Evolutionary conservation across 2,329 filamentous ascomycete species (phyloP).

Genomic region (Furcasterigmium sp.): DNA sequence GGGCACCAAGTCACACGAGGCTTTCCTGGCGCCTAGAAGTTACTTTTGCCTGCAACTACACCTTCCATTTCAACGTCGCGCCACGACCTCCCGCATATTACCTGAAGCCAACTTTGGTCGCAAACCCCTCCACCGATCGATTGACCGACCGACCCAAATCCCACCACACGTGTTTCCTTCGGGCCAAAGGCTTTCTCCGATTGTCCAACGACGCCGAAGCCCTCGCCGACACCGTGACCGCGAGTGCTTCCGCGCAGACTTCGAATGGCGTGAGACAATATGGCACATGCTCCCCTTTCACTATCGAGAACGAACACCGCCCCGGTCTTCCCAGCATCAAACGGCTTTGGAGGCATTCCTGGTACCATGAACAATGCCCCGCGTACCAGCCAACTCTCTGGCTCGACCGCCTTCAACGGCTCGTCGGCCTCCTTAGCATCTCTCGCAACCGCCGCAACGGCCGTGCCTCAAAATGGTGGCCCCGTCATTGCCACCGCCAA

Average conservation of each 20-base stretch:
- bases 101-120: too few species aligned
- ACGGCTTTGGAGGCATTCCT: constrained; percentile 38
- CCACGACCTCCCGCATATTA: too few species aligned
- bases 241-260: constrained; percentile 1
- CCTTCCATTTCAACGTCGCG: too few species aligned
- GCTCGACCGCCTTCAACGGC: constrained; percentile 50
- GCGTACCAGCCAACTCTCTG: constrained; percentile 58
- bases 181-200: too few species aligned
- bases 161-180: too few species aligned
- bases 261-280: constrained; percentile 41
- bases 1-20: too few species aligned
- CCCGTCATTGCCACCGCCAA: constrained; percentile 76
- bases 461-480: constrained; percentile 40
- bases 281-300: constrained; percentile 56
- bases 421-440: constrained; percentile 48
- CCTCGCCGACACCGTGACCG: background rate
- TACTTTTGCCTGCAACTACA: too few species aligned
- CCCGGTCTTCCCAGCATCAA: constrained; percentile 46
- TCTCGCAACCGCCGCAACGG: constrained; percentile 37
- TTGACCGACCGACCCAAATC: background rate
- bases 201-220: background rate
- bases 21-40: too few species aligned
- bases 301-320: constrained; percentile 54
- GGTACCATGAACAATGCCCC: constrained; percentile 47
- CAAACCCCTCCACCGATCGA: background rate